Base-by-base conservation (phyloP, 805 yeast species). In the Candida koratica region DNA sequence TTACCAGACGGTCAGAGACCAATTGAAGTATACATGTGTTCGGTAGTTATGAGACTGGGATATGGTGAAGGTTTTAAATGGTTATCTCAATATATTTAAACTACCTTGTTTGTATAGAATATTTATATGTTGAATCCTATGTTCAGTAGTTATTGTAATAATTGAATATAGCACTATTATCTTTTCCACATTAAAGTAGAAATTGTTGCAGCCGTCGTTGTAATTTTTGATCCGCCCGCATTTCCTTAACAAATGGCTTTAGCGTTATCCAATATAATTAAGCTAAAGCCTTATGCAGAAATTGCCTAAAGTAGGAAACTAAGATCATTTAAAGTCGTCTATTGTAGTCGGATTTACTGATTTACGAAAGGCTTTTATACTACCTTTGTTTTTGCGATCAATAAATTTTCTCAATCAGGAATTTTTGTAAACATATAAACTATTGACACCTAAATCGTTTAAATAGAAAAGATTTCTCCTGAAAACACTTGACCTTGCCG, bases 21-120 rank as follows among this genome's bases (percentile, higher is more conserved):
- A 34, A 79, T 90, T 39, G 99, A 93, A 69, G 79, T 93, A 30
- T 93, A 79, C 65, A 93, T 93, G 97, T 90, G 96, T 66, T 87
- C 96, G 17, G 95, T 93, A 47, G 96, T 89, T 38, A 84, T 89
- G 96, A 86, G 97, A 76, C 89, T 86, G 64, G 99, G 98, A 53
- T 93, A 93, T 64, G 95, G 95, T 43, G 97, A 93, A 53, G 98
- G 95, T 45, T 88, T 93, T 77, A 84, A 87, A 75, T 93, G 97
- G 97, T 78, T 93, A 57, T 87, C 96, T 44, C 95, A 93, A 69
- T 90, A 84, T 67, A 90, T 90, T 53, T 90, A 75, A 10, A 10
- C 7, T 20, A 20, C 9, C 23, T 8, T 20, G 7, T 7, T 8
- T 20, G 10, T 20, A 20, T 20, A 20, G 23, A n/a, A n/a, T n/a